Percentiles rank a stretch among this genome's conserved stretches.
phyloP scores from a whole-genome alignment of 1,284 basidiomycete species.

The Mycosarcoma mackinlayi region DNA sequence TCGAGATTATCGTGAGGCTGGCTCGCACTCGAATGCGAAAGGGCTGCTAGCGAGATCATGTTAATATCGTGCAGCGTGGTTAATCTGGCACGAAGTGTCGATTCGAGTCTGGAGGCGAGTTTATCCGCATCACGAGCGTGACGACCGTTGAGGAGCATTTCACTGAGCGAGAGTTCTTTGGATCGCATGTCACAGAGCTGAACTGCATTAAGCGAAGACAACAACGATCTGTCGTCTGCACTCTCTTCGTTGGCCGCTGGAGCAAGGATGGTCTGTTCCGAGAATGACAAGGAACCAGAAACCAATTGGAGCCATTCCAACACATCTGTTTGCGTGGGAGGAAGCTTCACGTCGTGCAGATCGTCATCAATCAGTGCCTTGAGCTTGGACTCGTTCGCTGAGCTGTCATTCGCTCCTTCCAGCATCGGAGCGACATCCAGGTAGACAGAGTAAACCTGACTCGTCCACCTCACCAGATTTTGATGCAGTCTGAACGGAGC shows the following conservation, averaged over 20 bases:
- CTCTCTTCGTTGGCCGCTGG: no score
- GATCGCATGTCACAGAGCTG: conserved; percentile 6
- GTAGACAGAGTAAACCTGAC: conserved; percentile 2
- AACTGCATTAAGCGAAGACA: background rate
- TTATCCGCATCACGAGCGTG: background rate
- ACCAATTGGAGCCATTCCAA: conserved; percentile 29
- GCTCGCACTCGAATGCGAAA: background rate
- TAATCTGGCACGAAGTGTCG: conserved; percentile 9
- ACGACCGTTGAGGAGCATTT: background rate
- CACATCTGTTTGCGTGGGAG: conserved; percentile 14
- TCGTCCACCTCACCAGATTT: conserved; percentile 26
- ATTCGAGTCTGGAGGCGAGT: background rate
- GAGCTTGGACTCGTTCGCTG: background rate
- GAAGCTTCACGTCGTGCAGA: background rate
- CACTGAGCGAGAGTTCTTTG: background rate
- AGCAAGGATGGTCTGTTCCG: background rate
- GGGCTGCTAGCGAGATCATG: conserved; percentile 5
- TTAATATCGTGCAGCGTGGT: conserved; percentile 23
- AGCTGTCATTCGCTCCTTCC: background rate
- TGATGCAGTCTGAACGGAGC: conserved; percentile 3
- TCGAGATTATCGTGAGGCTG: no score
- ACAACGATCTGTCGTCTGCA: background rate
- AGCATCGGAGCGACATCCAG: background rate
- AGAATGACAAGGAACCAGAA: background rate
- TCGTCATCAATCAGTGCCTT: conserved; percentile 10